Conservation (phyloP, 768 basidiomycete species). For the Suillus decipiens region DNA sequence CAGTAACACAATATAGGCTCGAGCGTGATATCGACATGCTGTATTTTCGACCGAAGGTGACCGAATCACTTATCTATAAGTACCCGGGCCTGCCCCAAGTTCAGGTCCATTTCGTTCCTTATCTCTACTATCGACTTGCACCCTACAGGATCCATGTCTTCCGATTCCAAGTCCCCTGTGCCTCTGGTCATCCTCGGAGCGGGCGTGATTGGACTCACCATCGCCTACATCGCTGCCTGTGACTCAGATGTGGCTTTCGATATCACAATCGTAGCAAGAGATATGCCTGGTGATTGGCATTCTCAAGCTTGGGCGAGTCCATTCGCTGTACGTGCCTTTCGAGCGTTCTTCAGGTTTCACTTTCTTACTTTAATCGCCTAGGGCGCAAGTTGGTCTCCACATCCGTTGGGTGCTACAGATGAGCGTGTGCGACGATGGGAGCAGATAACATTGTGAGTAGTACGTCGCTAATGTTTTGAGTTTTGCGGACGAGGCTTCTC, state of each 20-base stretch:
- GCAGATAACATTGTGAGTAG: slow-evolving; percentile 41
- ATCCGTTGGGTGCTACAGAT: slow-evolving; percentile 38
- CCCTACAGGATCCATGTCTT: slow-evolving; percentile 16
- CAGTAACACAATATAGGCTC: not conserved
- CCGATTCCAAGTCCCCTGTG: slow-evolving; percentile 9
- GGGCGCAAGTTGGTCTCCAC: slow-evolving; percentile 53
- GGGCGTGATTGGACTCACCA: slow-evolving; percentile 42
- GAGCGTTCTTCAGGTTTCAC: not conserved
- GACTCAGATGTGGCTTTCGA: slow-evolving; percentile 21
- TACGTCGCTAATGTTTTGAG: not conserved
- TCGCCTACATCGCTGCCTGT: slow-evolving; percentile 35
- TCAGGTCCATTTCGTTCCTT: not conserved
- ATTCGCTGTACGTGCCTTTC: slow-evolving; percentile 42
- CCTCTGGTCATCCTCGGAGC: slow-evolving; percentile 39
- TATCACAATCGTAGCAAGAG: slow-evolving; percentile 36
- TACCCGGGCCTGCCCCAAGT: not conserved
- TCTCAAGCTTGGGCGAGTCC: slow-evolving; percentile 52
- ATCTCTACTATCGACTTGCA: not conserved
- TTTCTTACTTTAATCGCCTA: slow-evolving; percentile 16
- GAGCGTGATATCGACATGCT: not conserved
- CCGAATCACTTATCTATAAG: slow-evolving; percentile 3
- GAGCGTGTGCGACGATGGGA: slow-evolving; percentile 41
- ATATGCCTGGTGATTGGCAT: slow-evolving; percentile 39
- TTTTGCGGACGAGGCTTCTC: not conserved
- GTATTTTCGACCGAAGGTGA: not conserved